These are phyloP conservation scores for Leishmania gerbilli DNA, from an alignment of 208 protist genomes.

Conservation along the genomic window DNA sequence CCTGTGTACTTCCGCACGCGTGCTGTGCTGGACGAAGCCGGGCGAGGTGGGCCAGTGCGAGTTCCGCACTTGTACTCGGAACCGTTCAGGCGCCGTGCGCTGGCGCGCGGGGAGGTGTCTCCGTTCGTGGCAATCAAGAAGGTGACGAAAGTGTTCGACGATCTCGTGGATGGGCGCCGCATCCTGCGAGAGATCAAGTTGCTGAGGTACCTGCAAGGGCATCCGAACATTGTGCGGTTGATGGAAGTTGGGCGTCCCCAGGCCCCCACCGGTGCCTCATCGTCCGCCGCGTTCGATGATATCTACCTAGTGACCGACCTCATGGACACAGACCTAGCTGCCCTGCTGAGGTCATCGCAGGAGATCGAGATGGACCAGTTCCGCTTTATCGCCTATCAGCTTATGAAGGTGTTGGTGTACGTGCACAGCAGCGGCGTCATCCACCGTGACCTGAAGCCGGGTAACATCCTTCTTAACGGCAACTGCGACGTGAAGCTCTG, in stretches of 20 bases:
- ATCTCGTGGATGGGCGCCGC: constrained; percentile 94
- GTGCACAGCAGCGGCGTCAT: constrained; percentile 72
- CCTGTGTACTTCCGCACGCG: constrained; percentile 29
- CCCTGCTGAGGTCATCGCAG: constrained; percentile 91
- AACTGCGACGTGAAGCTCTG: constrained; percentile 70
- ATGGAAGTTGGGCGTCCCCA: constrained; percentile 93
- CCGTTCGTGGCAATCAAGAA: constrained; percentile 97
- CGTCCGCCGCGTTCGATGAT: constrained; percentile 76
- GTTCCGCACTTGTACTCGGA: constrained; percentile 41
- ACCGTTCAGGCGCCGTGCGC: constrained; percentile 29
- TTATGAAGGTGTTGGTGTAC: constrained; percentile 78
- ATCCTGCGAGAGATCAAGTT: constrained; percentile 94
- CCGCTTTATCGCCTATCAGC: constrained; percentile 96
- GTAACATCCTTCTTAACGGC: constrained; percentile 74
- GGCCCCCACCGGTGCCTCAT: constrained; percentile 44
- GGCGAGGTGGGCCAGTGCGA: constrained; percentile 12
- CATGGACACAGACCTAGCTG: constrained; percentile 96
- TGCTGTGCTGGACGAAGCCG: constrained; percentile 2
- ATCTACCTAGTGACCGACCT: constrained; percentile 78
- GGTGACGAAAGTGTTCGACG: constrained; percentile 90
- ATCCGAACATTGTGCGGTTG: constrained; percentile 89
- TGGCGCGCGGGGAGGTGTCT: constrained; percentile 23
- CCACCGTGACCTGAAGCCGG: constrained; percentile 84
- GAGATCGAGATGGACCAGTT: constrained; percentile 93
- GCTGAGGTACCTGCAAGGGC: constrained; percentile 85